phyloP scores from a whole-genome alignment of 2,329 filamentous ascomycete species.

The Didymella glomerata region DNA sequence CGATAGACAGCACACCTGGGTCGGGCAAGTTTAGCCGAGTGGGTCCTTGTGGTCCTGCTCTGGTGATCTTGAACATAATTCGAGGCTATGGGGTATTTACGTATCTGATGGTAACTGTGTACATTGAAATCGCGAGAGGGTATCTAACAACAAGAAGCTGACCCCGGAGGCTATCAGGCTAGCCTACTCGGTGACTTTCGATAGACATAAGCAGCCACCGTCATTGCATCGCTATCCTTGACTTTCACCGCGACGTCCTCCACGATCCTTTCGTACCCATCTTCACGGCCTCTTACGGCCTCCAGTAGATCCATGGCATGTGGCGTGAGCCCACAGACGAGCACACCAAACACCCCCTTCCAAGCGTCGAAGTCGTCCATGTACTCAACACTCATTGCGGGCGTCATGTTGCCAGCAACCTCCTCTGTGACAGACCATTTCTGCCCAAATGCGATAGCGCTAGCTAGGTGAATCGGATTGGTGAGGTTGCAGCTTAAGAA shows the following conservation, averaged over 20 bases:
- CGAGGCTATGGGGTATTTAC: background rate
- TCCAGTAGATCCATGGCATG: background rate
- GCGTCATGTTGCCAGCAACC: background rate
- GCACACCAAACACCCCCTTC: background rate
- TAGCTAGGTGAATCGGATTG: constrained; percentile 3
- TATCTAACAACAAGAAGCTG: background rate
- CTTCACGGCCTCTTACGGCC: background rate
- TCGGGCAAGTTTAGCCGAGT: constrained; percentile 4
- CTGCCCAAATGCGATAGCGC: background rate
- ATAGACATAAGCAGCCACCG: constrained; percentile 1
- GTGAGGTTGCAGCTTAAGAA: constrained; percentile 1
- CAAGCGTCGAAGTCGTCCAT: background rate
- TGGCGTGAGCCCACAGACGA: background rate
- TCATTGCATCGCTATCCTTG: background rate
- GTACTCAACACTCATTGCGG: background rate
- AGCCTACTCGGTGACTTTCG: background rate
- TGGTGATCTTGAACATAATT: background rate
- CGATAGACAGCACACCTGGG: background rate
- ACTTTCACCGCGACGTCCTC: background rate
- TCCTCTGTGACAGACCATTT: background rate
- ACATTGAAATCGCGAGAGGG: background rate
- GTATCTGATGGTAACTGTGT: background rate
- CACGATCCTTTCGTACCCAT: background rate
- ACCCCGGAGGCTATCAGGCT: background rate
- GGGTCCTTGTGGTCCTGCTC: background rate